Evolutionary conservation across 805 yeast species (phyloP).

Genomic region (Hanseniaspora meyeri): DNA sequence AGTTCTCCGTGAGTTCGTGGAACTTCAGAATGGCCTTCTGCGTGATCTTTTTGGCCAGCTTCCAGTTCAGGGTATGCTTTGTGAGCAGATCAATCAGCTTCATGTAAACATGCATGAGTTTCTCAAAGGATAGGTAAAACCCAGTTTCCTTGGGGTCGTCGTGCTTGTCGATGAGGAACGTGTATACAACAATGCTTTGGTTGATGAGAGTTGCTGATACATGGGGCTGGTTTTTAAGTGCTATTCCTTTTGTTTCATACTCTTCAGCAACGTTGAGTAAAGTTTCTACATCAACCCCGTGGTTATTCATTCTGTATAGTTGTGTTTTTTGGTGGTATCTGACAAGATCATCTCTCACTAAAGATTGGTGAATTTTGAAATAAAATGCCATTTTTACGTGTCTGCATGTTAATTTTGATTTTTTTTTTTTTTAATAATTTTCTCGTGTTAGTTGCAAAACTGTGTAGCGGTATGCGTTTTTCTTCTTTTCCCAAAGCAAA

Average conservation of each 20-base stretch:
- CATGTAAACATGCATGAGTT: slow-evolving; percentile 21
- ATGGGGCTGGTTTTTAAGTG: neutral
- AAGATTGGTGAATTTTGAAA: too few species aligned
- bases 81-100: slow-evolving; percentile 23
- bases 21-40: neutral
- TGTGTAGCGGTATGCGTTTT: neutral
- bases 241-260: neutral
- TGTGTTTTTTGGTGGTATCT: neutral
- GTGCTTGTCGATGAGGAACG: neutral
- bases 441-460: neutral
- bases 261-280: neutral
- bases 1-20: neutral
- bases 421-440: neutral
- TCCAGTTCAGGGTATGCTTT: slow-evolving; percentile 22
- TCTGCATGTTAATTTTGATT: neutral
- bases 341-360: too few species aligned
- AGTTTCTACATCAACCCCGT: neutral
- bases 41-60: neutral
- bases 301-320: neutral
- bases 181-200: slow-evolving; percentile 21
- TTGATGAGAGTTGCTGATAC: slow-evolving; percentile 20
- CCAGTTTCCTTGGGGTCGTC: neutral
- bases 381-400: neutral
- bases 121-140: slow-evolving; percentile 18
- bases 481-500: neutral